A percentile compares a stretch with the other conserved stretches of the same genome.
phyloP scores from a whole-genome alignment of 257 asterid genomes.

The Solanum virginianum region DNA sequence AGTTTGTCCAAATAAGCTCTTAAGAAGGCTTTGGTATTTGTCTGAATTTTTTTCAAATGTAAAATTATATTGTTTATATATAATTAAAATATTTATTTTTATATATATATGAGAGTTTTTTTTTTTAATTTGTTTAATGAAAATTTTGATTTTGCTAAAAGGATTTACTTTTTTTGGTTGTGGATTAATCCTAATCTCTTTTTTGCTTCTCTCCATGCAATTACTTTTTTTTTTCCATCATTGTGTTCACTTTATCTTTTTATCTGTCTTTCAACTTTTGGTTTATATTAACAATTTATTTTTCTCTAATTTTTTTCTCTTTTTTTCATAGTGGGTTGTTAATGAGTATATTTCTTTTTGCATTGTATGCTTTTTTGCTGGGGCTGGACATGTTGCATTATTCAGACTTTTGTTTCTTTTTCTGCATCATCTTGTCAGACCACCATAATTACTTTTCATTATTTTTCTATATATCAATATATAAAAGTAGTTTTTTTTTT shows the following conservation, averaged over 20 bases:
- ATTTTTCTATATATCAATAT: neutral
- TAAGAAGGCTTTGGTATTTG: too few relatives aligned
- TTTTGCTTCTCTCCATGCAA: slow-evolving; percentile 8
- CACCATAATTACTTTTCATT: neutral
- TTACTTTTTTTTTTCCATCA: neutral
- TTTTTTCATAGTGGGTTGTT: slow-evolving; percentile 1
- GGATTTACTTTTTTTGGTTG: neutral
- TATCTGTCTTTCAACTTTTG: neutral
- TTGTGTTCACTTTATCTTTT: slow-evolving; percentile 25
- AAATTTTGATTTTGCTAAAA: neutral
- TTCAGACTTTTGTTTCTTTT: slow-evolving; percentile 7
- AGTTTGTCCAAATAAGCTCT: too few relatives aligned
- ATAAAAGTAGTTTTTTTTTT: neutral
- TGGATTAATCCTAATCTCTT: neutral
- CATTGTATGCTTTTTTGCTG: neutral
- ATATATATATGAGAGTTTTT: too few relatives aligned
- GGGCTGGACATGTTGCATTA: slow-evolving; percentile 6
- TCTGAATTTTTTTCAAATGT: too few relatives aligned
- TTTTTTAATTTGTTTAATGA: too few relatives aligned
- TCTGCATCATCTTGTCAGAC: neutral
- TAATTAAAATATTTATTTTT: too few relatives aligned
- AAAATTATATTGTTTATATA: too few relatives aligned
- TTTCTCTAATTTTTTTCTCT: neutral
- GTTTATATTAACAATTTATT: slow-evolving; percentile 5
- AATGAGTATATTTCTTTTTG: neutral